phyloP scores from a whole-genome alignment of 805 yeast species.

The Lipomyces japonicus region DNA sequence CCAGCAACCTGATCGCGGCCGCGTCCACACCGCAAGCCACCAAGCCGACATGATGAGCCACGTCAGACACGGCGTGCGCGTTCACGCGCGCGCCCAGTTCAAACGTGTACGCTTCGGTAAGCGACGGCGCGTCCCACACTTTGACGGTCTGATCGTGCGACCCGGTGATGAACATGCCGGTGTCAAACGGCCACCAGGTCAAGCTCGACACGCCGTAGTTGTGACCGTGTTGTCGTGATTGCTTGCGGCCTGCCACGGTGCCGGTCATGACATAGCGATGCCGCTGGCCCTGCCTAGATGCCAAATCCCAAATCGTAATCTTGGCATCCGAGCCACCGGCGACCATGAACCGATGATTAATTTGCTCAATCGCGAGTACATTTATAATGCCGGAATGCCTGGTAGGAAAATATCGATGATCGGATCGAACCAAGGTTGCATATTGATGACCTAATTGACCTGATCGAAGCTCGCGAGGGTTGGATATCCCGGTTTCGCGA shows the following conservation, averaged over 20 bases:
- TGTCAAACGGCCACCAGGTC: constrained; percentile 86
- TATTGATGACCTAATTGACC: constrained; percentile 21
- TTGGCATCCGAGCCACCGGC: constrained; percentile 74
- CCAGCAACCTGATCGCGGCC: constrained; percentile 55
- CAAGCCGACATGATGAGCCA: constrained; percentile 42
- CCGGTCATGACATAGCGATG: constrained; percentile 28
- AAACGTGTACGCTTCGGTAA: constrained; percentile 65
- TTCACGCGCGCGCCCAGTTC: constrained; percentile 60
- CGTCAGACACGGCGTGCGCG: constrained; percentile 55
- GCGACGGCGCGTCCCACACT: constrained; percentile 71
- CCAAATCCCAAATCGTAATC: constrained; percentile 63
- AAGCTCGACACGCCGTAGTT: constrained; percentile 67
- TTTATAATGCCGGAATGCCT: constrained; percentile 50
- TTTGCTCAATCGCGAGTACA: constrained; percentile 53
- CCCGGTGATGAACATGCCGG: constrained; percentile 77
- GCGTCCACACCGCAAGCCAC: constrained; percentile 72
- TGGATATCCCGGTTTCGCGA: constrained; percentile 24
- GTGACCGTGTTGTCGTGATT: too few species aligned
- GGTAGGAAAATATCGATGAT: constrained; percentile 29
- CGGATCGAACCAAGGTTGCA: constrained; percentile 18
- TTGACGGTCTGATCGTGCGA: constrained; percentile 75
- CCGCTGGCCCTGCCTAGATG: constrained; percentile 31
- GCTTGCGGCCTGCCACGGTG: constrained; percentile 8
- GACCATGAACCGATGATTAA: constrained; percentile 48
- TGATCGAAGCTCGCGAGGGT: constrained; percentile 25